Evolutionary conservation across 352 stramenopile genomes (phyloP), one percentile per base, ranked within the genome.

Genomic region (Phytophthora hybrid): DNA sequence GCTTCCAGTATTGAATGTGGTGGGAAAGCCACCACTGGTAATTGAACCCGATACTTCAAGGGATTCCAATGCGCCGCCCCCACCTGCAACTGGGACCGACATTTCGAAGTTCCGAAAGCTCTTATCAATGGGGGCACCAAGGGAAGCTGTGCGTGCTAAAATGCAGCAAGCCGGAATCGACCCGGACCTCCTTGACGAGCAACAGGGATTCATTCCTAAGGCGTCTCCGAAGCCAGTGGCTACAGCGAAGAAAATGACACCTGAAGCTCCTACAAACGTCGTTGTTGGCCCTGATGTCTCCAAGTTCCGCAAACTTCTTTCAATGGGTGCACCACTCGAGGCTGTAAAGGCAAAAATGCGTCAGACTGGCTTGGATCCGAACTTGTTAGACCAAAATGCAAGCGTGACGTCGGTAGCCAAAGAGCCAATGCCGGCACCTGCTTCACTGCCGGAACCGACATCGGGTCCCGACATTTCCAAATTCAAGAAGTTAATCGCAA

Each of bases 71-170:
- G 41, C 70, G 16, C 55, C 67, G 2, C 62, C 71, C 18, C 44
- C 63, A 53, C 29, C 62, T 11, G 32, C 53, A 5, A 67, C 71
- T 6, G 77, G 56, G 11, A 76, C 71, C 0, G 83, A 93, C 29
- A 71, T 92, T 53, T 85, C 81, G 2, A 89, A 90, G 53, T 99
- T 98, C 66, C 98, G 98, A 44, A 98, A 98, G 69, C 89, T 99
- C 77, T 60, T 97, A 13, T 82, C 82, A 1, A 96, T 97, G 87
- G 91, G 90, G 3, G 87, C 94, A 11, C 90, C 89, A 11, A 77
- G 87, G 0, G 93, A 90, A 54, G 93, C 93, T n/a, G 85, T 93
- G 11, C 79, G 86, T 13, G 78, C 80, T 5, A 94, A 93, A 64
- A 91, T 98, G 82, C 63, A 76, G 10, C 87, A 96, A 71, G 96